Evolutionary conservation across 345 rosid species (phyloP).

Genomic region (Eucalyptus pauciflora): DNA sequence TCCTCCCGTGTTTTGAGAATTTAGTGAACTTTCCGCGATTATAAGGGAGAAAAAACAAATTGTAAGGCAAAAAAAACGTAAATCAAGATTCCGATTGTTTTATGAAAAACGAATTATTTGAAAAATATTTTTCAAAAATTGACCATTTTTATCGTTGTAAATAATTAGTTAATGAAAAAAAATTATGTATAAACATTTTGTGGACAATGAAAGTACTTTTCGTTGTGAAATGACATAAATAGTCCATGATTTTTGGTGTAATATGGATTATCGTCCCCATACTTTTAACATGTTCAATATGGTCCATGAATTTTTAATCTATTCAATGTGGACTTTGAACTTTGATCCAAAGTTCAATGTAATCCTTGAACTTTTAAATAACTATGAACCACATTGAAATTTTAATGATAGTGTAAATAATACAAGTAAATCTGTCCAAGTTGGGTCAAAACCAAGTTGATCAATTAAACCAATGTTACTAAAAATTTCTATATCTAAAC

Average conservation of each 20-base stretch:
- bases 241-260: neutral
- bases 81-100: neutral
- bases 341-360: neutral
- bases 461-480: too few relatives aligned
- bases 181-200: neutral
- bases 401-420: too few relatives aligned
- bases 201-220: neutral
- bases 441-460: neutral
- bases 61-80: neutral
- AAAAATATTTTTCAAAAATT: neutral
- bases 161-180: neutral
- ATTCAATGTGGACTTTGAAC: accelerated
- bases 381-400: too few relatives aligned
- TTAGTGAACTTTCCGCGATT: neutral
- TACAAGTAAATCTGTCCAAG: too few relatives aligned
- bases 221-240: neutral
- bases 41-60: neutral
- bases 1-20: neutral
- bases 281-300: neutral
- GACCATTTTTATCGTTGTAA: accelerated
- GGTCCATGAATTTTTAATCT: neutral
- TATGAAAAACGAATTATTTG: neutral
- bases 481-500: too few relatives aligned
- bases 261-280: accelerated
- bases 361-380: accelerated